Base-by-base conservation (phyloP, 805 yeast genomes). In the Kurtzmaniella cleridarum region DNA sequence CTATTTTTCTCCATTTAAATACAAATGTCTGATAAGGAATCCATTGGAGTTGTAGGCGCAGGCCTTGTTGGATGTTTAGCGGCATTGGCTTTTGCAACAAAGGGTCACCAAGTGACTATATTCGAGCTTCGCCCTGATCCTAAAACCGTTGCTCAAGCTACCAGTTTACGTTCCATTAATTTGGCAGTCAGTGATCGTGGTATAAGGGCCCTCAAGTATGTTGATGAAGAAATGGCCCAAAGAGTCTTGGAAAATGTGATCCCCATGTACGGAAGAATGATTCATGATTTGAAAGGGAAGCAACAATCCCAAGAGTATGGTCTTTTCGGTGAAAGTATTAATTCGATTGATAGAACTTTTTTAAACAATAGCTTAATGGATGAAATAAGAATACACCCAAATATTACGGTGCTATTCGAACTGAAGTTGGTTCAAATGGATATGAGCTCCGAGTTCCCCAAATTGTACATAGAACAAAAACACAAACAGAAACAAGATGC, bases 191-290 rank as follows among this genome's bases (percentile, higher is more conserved):
- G 91, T 35, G 81, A 79, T 39, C 71, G 97, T 36, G 97, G 96
- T 1, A 80, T 88, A 40, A 62, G 71, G 20, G 84, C 96, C 0
- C 60, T 90, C 53, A 62, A 69, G 41, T 71, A 68, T 36, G 79
- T 89, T 10, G 89, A 84, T 53, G 55, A 62, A 1, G 71, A 64
- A 11, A 67, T 88, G 67, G 78, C 83, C 10, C 58, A 64, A 0
- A 53, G 79, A 18, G 71, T 88, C 2, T 52, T 84, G 44, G 60
- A 66, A 26, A 75, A 76, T 31, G 75, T 85, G 17, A 82, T 86
- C 18, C 96, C 96, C 2, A 85, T 90, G 91, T 64, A 75, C 31
- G 96, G 95, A 2, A 69, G 97, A 32, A 88, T 89, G 96, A 79
- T 90, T 41, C 97, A 90, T 58, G 82, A 81, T 39, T 36, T 61